Evolutionary conservation across 2,329 filamentous ascomycete genomes (phyloP).

Genomic region (Aspergillus sp.): DNA sequence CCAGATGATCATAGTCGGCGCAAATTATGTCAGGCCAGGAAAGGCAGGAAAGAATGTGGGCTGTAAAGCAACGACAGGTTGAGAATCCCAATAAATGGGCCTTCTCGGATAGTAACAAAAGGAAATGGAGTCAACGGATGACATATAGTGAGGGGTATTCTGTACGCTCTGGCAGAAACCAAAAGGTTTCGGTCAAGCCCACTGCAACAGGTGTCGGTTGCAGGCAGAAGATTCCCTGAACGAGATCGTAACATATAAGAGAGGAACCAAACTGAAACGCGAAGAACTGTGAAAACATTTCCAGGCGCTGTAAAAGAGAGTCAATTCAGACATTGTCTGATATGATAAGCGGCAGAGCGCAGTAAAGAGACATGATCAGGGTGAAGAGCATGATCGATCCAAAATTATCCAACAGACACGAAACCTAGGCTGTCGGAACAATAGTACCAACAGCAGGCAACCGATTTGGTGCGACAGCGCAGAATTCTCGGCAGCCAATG

Average conservation of each 20-base stretch:
- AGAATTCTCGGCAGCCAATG: conserved; percentile 20
- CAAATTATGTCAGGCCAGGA: background rate
- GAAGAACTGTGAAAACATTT: conserved; percentile 6
- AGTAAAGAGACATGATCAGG: conserved; percentile 6
- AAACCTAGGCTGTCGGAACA: conserved; percentile 10
- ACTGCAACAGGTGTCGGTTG: background rate
- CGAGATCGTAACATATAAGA: background rate
- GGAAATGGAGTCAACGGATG: conserved; percentile 5
- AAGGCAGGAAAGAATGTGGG: conserved; percentile 6
- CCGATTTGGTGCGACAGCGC: conserved; percentile 13
- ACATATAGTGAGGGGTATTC: conserved; percentile 3
- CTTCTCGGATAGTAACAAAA: conserved; percentile 4
- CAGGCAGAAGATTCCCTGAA: background rate
- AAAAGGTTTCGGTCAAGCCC: background rate
- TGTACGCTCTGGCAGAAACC: background rate
- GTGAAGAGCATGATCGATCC: conserved; percentile 5
- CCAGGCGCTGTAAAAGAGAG: conserved; percentile 14
- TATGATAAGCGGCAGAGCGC: conserved; percentile 8
- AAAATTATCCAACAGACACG: conserved; percentile 7
- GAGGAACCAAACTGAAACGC: background rate
- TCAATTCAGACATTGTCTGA: conserved; percentile 15
- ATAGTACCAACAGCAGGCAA: conserved; percentile 12
- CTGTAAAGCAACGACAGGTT: conserved; percentile 6
- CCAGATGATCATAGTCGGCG: conserved; percentile 1
- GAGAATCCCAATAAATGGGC: background rate